phyloP scores from a whole-genome alignment of 2,329 filamentous ascomycete species.

The Botryotinia globosa region DNA sequence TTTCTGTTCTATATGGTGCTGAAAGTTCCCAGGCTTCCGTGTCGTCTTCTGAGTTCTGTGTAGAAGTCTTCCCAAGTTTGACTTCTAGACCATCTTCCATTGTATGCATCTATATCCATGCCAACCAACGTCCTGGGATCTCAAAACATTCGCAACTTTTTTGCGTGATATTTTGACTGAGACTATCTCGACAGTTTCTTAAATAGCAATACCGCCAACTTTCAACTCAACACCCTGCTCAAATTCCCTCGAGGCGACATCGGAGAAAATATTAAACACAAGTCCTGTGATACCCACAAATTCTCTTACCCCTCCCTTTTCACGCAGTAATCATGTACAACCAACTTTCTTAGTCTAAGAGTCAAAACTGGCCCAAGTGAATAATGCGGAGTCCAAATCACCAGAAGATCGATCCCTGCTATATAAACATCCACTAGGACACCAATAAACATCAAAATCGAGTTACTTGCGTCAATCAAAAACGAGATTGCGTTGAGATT shows the following conservation, averaged over 20 bases:
- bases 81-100: neutral
- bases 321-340: rapidly evolving
- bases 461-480: rapidly evolving
- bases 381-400: neutral
- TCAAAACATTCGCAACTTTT: neutral
- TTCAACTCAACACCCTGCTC: neutral
- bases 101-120: neutral
- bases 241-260: neutral
- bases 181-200: neutral
- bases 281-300: neutral
- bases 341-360: neutral
- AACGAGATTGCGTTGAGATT: too few relatives aligned
- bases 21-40: neutral
- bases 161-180: neutral
- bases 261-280: neutral
- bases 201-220: neutral
- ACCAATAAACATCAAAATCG: neutral
- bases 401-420: neutral
- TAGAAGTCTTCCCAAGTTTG: neutral
- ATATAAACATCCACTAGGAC: neutral
- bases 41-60: neutral
- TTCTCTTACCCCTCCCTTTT: neutral
- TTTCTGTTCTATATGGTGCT: neutral
- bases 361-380: neutral
- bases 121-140: neutral